Evolutionary conservation across 1,284 basidiomycete species (phyloP).

Genomic region (Testicularia cyperi): DNA sequence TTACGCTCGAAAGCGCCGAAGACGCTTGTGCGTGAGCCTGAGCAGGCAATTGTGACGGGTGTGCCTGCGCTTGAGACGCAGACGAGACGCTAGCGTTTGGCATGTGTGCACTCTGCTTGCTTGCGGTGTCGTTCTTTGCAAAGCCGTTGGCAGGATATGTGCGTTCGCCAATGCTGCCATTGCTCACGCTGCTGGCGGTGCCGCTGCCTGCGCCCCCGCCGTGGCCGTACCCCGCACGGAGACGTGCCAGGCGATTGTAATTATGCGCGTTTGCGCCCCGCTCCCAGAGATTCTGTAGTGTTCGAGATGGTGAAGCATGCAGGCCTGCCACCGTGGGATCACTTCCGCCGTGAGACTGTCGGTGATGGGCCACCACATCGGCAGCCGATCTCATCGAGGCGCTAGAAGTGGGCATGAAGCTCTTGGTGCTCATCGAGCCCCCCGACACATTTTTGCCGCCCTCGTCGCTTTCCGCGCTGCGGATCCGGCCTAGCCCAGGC

Average conservation of each 20-base stretch:
- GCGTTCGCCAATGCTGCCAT: neutral
- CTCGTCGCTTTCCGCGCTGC: neutral
- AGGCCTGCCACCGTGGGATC: constrained; percentile 27
- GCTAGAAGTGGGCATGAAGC: neutral
- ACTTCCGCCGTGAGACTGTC: constrained; percentile 37
- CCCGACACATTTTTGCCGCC: neutral
- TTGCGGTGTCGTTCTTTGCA: too few species aligned
- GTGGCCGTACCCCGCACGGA: constrained; percentile 17
- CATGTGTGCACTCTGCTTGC: neutral
- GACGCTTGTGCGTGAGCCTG: too few species aligned
- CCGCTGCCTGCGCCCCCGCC: neutral
- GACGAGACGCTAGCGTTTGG: neutral
- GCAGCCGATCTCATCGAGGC: too few species aligned
- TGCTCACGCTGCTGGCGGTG: neutral
- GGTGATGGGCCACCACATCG: constrained; percentile 23
- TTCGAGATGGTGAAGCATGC: constrained; percentile 4
- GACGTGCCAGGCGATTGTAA: constrained; percentile 9
- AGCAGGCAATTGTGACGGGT: too few species aligned
- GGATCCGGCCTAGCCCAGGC: neutral
- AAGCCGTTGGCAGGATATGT: too few species aligned
- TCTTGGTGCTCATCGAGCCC: too few species aligned
- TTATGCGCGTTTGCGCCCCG: constrained; percentile 13
- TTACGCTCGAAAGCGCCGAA: too few species aligned
- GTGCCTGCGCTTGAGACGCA: too few species aligned
- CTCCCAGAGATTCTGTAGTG: constrained; percentile 23